Base-by-base conservation (phyloP, 805 yeast species). In the Metschnikowia vanudenii region DNA sequence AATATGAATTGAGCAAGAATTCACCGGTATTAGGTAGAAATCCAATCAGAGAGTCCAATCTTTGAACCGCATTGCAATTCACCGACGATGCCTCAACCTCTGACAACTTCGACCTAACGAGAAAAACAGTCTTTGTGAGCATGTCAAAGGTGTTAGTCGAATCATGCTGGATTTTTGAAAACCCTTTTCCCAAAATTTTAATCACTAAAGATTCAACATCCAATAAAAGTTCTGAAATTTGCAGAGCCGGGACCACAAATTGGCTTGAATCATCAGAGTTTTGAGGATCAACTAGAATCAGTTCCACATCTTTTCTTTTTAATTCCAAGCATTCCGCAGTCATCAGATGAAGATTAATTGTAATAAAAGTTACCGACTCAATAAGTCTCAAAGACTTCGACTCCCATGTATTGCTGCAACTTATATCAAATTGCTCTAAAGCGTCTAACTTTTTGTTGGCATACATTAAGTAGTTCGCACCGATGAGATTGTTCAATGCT, bases 401-500 rank as follows among this genome's bases (percentile, higher is more conserved):
- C 4, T 40, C 35, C 51, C 52, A 47, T 11, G 26, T 31, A 8
- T 18, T 2, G 1, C 14, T 28, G 20, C 35, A 12, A 8, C 45
- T 47, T 17, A 20, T 26, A 12, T 20, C 18, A 20, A 29, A 40
- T 19, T 47, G 41, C 8, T 17, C 34, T 8, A 28, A 11, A 16
- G 52, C 47, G 11, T 45, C 43, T 1, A 19, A 13, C 5, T 45
- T 10, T 47, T 42, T 42, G 58, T 55, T 40, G 49, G 53, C n/a
- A 63, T 46, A 28, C 52, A 34, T 24, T 13, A 46, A 47, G 14
- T 45, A 36, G 30, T 42, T 39, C 6, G 54, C 48, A 22, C 46
- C 43, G 18, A 53, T 44, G 34, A 56, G 52, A 39, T 52, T 37
- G 46, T 60, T 55, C 16, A 51, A 44, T 7, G 58, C 50, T 40